A percentile compares a stretch with the other conserved stretches of the same genome.
Conservation (phyloP, 768 basidiomycete genomes). For the Suillus occidentalis region DNA sequence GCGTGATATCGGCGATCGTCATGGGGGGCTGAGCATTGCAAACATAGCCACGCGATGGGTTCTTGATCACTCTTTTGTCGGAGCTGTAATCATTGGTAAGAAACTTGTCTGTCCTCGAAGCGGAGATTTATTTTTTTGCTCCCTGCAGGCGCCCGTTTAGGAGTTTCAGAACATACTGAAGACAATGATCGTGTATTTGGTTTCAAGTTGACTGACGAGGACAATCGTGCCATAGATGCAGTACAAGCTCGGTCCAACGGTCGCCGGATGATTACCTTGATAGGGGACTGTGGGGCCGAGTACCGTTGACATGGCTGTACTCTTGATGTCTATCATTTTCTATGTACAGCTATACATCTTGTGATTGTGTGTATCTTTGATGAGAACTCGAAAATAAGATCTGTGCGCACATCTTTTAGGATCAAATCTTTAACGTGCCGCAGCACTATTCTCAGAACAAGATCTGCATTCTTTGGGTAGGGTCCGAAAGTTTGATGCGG, state of each 20-base stretch:
- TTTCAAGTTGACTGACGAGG: slow-evolving; percentile 54
- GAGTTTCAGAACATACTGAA: slow-evolving; percentile 69
- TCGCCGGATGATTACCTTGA: slow-evolving; percentile 57
- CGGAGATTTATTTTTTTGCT: slow-evolving; percentile 6
- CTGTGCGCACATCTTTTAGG: not conserved
- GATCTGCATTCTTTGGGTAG: not conserved
- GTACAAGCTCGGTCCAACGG: slow-evolving; percentile 65
- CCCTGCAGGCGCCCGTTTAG: slow-evolving; percentile 63
- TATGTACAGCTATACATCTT: slow-evolving; percentile 3
- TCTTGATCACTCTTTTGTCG: slow-evolving; percentile 73
- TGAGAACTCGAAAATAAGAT: not conserved
- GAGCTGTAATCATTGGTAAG: slow-evolving; percentile 75
- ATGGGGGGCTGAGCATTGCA: slow-evolving; percentile 65
- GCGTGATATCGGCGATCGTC: slow-evolving; percentile 63
- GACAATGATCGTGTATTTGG: slow-evolving; percentile 67
- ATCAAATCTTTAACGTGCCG: not conserved
- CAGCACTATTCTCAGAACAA: not conserved
- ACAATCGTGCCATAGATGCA: slow-evolving; percentile 60
- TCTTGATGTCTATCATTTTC: slow-evolving; percentile 2
- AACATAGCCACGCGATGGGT: slow-evolving; percentile 85
- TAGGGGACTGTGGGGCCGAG: slow-evolving; percentile 85
- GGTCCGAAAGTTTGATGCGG: not conserved
- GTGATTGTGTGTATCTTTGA: slow-evolving; percentile 3
- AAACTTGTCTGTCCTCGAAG: slow-evolving; percentile 9
- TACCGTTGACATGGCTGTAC: slow-evolving; percentile 51